phyloP scores from a whole-genome alignment of 306 rosid species.

The Biancaea sappan region DNA sequence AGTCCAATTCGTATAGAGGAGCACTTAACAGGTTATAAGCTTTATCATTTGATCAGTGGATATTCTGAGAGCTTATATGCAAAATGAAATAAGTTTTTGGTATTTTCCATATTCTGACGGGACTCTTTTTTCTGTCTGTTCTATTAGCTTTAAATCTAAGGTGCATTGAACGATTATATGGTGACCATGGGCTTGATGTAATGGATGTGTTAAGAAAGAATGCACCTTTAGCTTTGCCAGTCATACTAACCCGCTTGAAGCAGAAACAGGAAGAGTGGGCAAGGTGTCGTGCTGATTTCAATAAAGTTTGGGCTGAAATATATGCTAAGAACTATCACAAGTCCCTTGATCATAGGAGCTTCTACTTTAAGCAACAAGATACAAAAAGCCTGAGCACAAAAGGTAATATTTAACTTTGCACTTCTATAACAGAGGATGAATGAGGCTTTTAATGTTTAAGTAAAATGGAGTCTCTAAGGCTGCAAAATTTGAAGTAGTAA shows the following conservation, averaged over 20 bases:
- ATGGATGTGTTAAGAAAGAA: constrained; percentile 92
- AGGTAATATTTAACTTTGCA: constrained; percentile 54
- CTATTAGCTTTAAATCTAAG: constrained; percentile 78
- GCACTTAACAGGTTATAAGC: constrained; percentile 76
- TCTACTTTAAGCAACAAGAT: constrained; percentile 98
- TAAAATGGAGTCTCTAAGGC: background rate
- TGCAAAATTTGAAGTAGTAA: background rate
- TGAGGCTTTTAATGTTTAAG: constrained; percentile 6
- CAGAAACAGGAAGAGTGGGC: constrained; percentile 99
- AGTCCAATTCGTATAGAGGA: constrained; percentile 82
- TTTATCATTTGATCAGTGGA: constrained; percentile 36
- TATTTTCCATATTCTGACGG: constrained; percentile 38
- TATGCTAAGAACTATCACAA: constrained; percentile 93
- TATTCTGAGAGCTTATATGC: constrained; percentile 25
- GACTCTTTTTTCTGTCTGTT: constrained; percentile 14
- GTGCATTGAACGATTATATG: constrained; percentile 92
- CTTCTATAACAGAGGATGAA: constrained; percentile 16
- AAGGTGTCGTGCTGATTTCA: constrained; percentile 83
- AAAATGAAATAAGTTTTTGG: constrained; percentile 19
- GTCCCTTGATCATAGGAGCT: constrained; percentile 98
- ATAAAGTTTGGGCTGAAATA: constrained; percentile 95
- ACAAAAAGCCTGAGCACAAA: constrained; percentile 89
- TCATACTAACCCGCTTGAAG: constrained; percentile 86
- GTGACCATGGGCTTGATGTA: constrained; percentile 99
- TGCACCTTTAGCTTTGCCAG: constrained; percentile 81